Evolutionary conservation across 495 filamentous ascomycete genomes (phyloP), one percentile per base, ranked within the genome.

Genomic region (Pseudevernia furfuracea): DNA sequence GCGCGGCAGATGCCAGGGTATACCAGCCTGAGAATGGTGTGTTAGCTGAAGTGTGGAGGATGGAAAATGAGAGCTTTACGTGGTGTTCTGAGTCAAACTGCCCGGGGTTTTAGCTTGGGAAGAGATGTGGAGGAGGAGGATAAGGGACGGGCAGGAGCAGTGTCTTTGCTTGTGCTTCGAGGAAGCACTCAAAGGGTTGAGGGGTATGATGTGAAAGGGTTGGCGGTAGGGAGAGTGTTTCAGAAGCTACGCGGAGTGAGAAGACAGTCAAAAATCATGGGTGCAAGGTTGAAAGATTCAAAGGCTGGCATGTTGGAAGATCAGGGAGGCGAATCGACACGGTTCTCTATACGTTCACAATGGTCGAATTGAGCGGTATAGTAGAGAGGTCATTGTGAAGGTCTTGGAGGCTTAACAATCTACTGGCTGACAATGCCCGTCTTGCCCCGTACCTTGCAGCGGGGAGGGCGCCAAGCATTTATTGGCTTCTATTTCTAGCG

Each of bases 191-290:
- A n/a, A 2, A 3, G 30, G 17, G 1, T 53, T 17, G 49, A 17
- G 49, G 28, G 3, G 32, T 53, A 8, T 32, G 52, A 36, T 55
- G 52, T 19, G 52, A 55, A 34, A 55, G 52, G 30, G 52, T 34
- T 21, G 52, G 52, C 52, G 52, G 52, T 55, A 34, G 52, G 12
- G 11, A 44, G 15, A 55, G 28, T 34, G 52, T 55, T 55, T 55
- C 52, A 55, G 30, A 55, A 34, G 52, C 30, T 55, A 55, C 30
- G 6, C 49, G 25, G 49, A 4, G 19, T 17, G 49, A 53, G 52
- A 34, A 34, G 52, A 55, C 52, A 21, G 52, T 55, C 30, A 8
- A 34, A 34, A 0, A 55, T 55, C 1, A 55, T 55, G 30, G 30
- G 17, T 55, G 0, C 12, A 17, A 1, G 28, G 28, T 30, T 34